phyloP scores from a whole-genome alignment of 495 filamentous ascomycete species.

The Xylaria flabelliformis region DNA sequence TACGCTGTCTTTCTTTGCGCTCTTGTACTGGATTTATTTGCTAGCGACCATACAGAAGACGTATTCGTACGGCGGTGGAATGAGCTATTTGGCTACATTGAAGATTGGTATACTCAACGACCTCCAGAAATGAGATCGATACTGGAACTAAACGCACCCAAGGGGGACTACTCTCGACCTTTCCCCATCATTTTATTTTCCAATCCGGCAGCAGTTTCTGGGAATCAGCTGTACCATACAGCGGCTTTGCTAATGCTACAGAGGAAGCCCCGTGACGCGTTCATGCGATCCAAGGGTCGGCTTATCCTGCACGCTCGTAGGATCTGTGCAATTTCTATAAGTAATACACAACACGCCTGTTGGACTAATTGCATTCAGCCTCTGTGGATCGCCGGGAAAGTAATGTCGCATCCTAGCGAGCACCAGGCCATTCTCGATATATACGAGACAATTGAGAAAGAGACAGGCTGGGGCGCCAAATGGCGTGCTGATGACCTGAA shows the following conservation, averaged over 20 bases:
- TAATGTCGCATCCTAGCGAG: neutral
- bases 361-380: constrained; percentile 8
- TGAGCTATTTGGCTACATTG: constrained; percentile 9
- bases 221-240: constrained; percentile 7
- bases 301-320: neutral
- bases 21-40: neutral
- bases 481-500: constrained; percentile 11
- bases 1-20: constrained; percentile 9
- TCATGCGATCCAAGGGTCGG: neutral
- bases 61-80: neutral
- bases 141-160: neutral
- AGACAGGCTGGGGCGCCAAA: neutral
- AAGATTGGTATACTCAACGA: constrained; percentile 1
- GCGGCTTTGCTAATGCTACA: constrained; percentile 8
- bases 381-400: neutral
- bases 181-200: constrained; percentile 2
- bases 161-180: neutral
- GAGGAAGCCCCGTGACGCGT: neutral
- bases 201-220: neutral
- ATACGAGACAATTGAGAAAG: constrained; percentile 9
- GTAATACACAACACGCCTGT: neutral
- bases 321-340: constrained; percentile 1
- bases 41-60: neutral
- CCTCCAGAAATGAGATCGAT: constrained; percentile 8
- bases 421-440: constrained; percentile 11